phyloP scores from a whole-genome alignment of 208 protist species.

The Leishmania arabica region DNA sequence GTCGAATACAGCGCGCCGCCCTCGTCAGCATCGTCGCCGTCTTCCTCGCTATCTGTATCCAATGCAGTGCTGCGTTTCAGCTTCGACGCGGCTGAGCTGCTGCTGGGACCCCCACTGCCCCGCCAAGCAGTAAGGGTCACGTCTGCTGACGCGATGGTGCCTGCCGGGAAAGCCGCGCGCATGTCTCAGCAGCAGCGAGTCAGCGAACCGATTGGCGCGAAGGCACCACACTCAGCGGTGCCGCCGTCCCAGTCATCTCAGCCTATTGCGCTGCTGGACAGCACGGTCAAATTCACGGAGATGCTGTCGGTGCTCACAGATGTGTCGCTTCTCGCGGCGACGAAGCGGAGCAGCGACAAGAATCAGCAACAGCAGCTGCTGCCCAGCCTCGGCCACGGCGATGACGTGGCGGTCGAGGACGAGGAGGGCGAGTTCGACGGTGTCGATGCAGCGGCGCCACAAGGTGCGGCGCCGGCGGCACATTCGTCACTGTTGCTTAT shows the following conservation, averaged over 20 bases:
- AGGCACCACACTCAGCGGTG: neutral
- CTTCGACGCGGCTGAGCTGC: constrained; percentile 28
- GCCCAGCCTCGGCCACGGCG: neutral
- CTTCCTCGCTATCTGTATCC: neutral
- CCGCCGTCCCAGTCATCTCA: neutral
- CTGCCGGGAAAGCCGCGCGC: neutral
- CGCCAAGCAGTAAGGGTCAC: neutral
- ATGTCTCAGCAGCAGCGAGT: neutral
- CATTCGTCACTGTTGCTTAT: constrained; percentile 7
- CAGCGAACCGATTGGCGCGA: neutral
- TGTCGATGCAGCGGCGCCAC: neutral
- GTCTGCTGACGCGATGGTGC: neutral
- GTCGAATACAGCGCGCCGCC: neutral
- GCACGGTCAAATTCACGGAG: constrained; percentile 26
- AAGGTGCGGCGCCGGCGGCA: neutral
- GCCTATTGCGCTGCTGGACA: constrained; percentile 21
- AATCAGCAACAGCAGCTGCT: neutral
- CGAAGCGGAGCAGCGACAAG: neutral
- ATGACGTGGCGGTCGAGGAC: neutral
- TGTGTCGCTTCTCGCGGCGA: constrained; percentile 20
- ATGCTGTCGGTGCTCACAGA: constrained; percentile 31
- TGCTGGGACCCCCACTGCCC: constrained; percentile 19
- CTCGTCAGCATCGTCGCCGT: neutral
- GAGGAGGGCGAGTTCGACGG: constrained; percentile 6
- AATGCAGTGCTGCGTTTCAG: constrained; percentile 33